These are phyloP conservation scores for Ceratobasidium sp. DNA, from an alignment of 1,284 basidiomycete species.

Conservation along the genomic window DNA sequence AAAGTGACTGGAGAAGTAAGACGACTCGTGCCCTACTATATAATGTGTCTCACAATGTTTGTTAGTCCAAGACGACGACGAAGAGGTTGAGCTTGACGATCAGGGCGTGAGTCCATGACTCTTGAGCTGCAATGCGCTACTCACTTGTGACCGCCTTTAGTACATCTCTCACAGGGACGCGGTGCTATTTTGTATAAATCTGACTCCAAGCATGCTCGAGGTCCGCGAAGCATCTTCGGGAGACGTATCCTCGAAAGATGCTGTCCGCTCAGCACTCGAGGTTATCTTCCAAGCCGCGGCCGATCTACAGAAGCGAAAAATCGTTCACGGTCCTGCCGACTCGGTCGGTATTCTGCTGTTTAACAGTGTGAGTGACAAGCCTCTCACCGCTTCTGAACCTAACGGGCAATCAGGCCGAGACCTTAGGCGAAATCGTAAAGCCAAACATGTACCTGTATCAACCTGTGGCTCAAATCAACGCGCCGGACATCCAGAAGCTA, in stretches of 20 bases:
- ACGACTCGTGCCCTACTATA: not conserved
- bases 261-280: constrained; percentile 57
- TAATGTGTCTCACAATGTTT: not conserved
- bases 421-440: constrained; percentile 72
- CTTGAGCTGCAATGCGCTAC: not conserved
- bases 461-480: constrained; percentile 78
- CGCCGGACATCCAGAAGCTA: constrained; percentile 80
- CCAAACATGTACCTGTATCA: constrained; percentile 80
- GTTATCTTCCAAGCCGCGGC: constrained; percentile 75
- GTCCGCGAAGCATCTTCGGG: constrained; percentile 62
- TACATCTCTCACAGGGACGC: constrained; percentile 66
- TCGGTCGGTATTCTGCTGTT: constrained; percentile 90
- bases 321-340: constrained; percentile 87
- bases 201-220: constrained; percentile 87
- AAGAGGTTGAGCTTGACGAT: constrained; percentile 81
- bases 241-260: constrained; percentile 68
- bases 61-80: constrained; percentile 66
- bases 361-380: constrained; percentile 77
- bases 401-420: constrained; percentile 52
- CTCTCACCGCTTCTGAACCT: not conserved
- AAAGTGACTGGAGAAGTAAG: constrained; percentile 33
- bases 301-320: constrained; percentile 88
- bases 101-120: constrained; percentile 60
- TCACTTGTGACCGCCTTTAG: constrained; percentile 3
- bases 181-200: constrained; percentile 93